Conservation (phyloP, 768 basidiomycete genomes). For the Boletus rubescentipes region DNA sequence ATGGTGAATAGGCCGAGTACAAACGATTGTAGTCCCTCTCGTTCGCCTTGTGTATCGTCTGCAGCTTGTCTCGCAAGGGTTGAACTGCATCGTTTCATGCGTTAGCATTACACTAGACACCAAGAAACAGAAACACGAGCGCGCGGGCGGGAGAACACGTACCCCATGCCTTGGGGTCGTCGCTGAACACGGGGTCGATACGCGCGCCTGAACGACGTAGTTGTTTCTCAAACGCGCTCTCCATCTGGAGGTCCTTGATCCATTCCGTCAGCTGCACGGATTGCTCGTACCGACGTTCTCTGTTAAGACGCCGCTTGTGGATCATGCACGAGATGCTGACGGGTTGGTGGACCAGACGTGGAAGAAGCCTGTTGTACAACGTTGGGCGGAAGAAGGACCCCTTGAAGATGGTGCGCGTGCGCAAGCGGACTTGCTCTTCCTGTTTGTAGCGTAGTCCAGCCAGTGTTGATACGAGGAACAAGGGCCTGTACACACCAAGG, state of each 20-base stretch:
- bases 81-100: conserved; percentile 30
- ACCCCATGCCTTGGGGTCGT: conserved; percentile 21
- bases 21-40: conserved; percentile 43
- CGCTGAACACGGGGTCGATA: conserved; percentile 28
- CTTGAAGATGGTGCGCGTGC: conserved; percentile 66
- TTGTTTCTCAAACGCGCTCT: conserved; percentile 40
- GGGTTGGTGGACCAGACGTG: conserved; percentile 81
- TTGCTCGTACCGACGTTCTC: conserved; percentile 45
- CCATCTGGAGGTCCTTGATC: conserved; percentile 35
- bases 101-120: conserved; percentile 3
- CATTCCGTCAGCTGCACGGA: conserved; percentile 34
- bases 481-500: conserved; percentile 43
- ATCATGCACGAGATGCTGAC: conserved; percentile 71
- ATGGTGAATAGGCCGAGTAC: conserved; percentile 42
- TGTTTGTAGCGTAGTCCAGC: conserved; percentile 26
- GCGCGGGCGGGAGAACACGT: conserved; percentile 7
- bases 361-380: conserved; percentile 65
- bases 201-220: conserved; percentile 18
- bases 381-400: conserved; percentile 69
- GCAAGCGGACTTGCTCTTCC: conserved; percentile 56
- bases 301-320: conserved; percentile 40
- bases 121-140: too few species aligned
- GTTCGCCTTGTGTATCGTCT: conserved; percentile 35
- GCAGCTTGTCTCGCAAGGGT: conserved; percentile 35
- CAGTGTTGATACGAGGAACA: neutral